phyloP scores from a whole-genome alignment of 2,329 filamentous ascomycete species.

The Penicillium sp. region DNA sequence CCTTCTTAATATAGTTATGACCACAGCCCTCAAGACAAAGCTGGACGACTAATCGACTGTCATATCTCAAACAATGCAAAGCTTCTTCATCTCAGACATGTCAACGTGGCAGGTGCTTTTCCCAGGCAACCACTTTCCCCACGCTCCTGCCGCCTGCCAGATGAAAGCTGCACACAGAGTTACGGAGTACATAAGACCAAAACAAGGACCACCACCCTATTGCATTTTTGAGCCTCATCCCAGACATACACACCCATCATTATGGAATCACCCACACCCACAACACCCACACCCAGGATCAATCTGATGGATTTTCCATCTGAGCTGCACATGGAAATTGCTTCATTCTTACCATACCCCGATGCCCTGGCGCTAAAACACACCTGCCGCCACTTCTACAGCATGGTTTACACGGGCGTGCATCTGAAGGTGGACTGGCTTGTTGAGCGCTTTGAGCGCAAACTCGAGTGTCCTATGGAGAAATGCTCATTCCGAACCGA shows the following conservation, averaged over 20 bases:
- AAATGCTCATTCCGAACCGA: conserved; percentile 46
- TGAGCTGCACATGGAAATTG: conserved; percentile 67
- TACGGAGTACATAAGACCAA: neutral
- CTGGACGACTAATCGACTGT: neutral
- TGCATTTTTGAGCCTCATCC: conserved; percentile 2
- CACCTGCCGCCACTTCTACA: conserved; percentile 63
- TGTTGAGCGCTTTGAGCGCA: conserved; percentile 61
- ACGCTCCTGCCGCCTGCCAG: neutral
- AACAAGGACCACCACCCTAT: neutral
- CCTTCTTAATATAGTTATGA: neutral
- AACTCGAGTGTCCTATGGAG: conserved; percentile 65
- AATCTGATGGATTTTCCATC: conserved; percentile 59
- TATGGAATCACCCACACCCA: neutral
- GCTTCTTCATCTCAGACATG: neutral
- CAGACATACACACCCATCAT: neutral
- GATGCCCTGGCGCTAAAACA: conserved; percentile 72
- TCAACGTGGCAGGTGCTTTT: neutral
- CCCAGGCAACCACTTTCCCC: conserved; percentile 15
- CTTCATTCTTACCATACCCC: conserved; percentile 64
- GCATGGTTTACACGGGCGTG: conserved; percentile 65
- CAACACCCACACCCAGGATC: neutral
- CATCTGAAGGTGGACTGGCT: conserved; percentile 69
- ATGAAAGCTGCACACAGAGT: neutral
- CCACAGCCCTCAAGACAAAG: too few relatives aligned
- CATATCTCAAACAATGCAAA: neutral